Percentiles rank a stretch among this genome's conserved stretches.
Evolutionary conservation across 2,329 filamentous ascomycete species (phyloP).

Genomic region (Arthrobotrys megalospora): DNA sequence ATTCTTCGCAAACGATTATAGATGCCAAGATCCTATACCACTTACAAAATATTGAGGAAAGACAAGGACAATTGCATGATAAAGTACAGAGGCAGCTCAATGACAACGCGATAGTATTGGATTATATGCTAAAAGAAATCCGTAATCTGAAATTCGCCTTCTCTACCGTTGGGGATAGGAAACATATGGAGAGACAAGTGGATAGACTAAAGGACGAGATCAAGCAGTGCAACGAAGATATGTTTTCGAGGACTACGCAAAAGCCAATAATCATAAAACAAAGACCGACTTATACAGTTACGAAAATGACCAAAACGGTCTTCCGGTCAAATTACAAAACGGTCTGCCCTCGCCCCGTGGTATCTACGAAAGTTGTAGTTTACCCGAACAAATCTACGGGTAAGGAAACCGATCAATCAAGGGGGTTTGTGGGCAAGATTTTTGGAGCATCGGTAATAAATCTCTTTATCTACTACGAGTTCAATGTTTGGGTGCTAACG

Average conservation of each 20-base stretch:
- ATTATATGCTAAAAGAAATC: constrained; percentile 42
- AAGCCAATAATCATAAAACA: constrained; percentile 27
- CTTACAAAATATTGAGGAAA: constrained; percentile 45
- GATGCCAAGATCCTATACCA: constrained; percentile 55
- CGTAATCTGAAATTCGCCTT: constrained; percentile 27
- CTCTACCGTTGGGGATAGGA: constrained; percentile 24
- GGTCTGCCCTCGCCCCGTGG: not conserved
- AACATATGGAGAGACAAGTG: constrained; percentile 29
- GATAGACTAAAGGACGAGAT: constrained; percentile 38
- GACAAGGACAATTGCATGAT: constrained; percentile 20
- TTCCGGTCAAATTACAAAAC: constrained; percentile 18
- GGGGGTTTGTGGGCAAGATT: not conserved
- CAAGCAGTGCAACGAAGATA: constrained; percentile 24
- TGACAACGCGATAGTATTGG: constrained; percentile 29
- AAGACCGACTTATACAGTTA: constrained; percentile 35
- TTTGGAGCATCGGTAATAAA: not conserved
- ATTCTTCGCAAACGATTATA: constrained; percentile 48
- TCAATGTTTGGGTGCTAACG: not conserved
- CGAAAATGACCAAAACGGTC: constrained; percentile 41
- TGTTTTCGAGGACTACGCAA: constrained; percentile 5
- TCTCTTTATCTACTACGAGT: not conserved
- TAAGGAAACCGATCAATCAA: not conserved
- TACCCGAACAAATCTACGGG: not conserved
- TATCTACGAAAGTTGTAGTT: constrained; percentile 25
- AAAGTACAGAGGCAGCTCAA: constrained; percentile 53